Base-by-base conservation (phyloP, 257 asterid genomes). In the Buddleja alternifolia region DNA sequence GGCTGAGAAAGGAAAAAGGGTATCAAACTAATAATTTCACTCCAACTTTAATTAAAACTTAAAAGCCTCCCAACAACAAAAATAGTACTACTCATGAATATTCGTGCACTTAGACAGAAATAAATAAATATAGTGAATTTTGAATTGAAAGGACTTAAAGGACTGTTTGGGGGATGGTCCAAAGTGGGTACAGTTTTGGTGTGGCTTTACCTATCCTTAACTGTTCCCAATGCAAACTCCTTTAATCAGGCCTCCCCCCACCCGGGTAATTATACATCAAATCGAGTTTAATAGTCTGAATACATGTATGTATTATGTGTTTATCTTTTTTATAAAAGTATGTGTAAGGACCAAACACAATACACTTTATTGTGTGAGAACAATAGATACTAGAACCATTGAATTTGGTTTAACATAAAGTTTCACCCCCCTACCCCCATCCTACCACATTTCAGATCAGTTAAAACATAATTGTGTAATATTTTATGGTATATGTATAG, bases 171-270 rank as follows among this genome's bases (percentile, higher is more conserved):
- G 54, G 20, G 55, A 57, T 54, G 75, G 78, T 47, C 80, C 70
- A 70, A 63, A 12, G 77, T 80, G 70, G 88, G 80, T 75, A 63
- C 57, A 51, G 73, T 71, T 80, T 45, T 71, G 85, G 82, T 71
- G 80, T 61, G 67, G 66, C 66, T 75, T 76, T 67, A 73, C 80
- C 77, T 70, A 66, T 75, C 81, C 67, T 42, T 55, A 66, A 58
- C 84, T 48, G 74, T 85, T 83, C 69, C 82, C 78, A 70, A 81
- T 79, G 78, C 68, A 61, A 17, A 14, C 6, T 57, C 24, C 67
- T 57, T 64, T 51, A 20, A n/a, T 68, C 60, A 42, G 66, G 41
- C 71, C 79, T 23, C 75, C 25, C 59, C 8, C 20, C 4, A 15
- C 50, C 53, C 42, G 37, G n/a, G n/a, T n/a, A n/a, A n/a, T n/a